Conservation (phyloP, 495 filamentous ascomycete species). For the Articulospora tetracladia region DNA sequence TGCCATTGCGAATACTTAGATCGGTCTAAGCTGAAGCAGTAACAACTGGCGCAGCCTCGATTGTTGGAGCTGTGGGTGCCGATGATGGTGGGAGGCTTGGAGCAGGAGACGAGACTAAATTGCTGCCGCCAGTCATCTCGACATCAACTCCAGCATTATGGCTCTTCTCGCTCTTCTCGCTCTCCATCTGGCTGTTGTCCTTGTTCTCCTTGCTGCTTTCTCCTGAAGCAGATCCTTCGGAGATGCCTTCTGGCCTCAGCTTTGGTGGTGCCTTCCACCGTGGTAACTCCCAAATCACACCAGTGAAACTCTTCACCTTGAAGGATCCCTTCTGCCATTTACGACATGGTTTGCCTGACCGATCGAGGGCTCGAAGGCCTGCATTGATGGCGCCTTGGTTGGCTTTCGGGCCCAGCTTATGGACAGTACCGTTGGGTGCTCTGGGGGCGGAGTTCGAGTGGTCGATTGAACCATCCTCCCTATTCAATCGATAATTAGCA, state of each 20-base stretch:
- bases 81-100: slow-evolving; percentile 32
- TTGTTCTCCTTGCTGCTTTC: slow-evolving; percentile 76
- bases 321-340: slow-evolving; percentile 84
- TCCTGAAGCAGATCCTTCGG: slow-evolving; percentile 52
- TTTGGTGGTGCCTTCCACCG: slow-evolving; percentile 76
- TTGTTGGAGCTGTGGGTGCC: neutral
- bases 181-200: slow-evolving; percentile 62
- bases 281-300: slow-evolving; percentile 76
- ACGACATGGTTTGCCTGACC: slow-evolving; percentile 83
- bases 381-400: slow-evolving; percentile 99
- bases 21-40: slow-evolving; percentile 25
- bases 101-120: slow-evolving; percentile 13
- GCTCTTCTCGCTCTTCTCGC: slow-evolving; percentile 44
- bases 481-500: slow-evolving; percentile 12
- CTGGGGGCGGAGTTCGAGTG: slow-evolving; percentile 54
- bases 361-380: slow-evolving; percentile 87
- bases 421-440: slow-evolving; percentile 47
- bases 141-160: slow-evolving; percentile 18
- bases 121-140: slow-evolving; percentile 13
- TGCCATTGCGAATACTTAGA: neutral
- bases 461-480: slow-evolving; percentile 31
- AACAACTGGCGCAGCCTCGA: slow-evolving; percentile 35
- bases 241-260: slow-evolving; percentile 39
- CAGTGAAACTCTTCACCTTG: slow-evolving; percentile 88
- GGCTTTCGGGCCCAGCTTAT: slow-evolving; percentile 93